phyloP scores from a whole-genome alignment of 441 rosid genomes.

The Erodium chrysanthum region DNA sequence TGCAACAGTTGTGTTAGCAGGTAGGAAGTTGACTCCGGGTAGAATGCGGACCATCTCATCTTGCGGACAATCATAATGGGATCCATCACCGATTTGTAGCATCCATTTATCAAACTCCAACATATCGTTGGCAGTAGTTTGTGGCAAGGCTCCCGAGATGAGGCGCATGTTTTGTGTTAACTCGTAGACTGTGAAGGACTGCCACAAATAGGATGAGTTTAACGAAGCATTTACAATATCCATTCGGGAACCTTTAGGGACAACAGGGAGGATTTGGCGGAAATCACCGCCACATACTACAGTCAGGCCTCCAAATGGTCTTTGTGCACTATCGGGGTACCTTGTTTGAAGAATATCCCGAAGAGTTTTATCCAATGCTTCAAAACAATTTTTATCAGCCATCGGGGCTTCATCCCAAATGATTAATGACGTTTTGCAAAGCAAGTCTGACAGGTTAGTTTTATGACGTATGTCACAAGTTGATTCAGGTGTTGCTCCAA shows the following conservation, averaged over 20 bases:
- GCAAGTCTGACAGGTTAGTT: too few relatives aligned
- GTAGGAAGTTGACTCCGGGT: too few relatives aligned
- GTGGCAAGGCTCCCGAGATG: not conserved
- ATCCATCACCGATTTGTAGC: not conserved
- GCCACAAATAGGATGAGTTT: constrained; percentile 2
- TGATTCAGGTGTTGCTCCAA: too few relatives aligned
- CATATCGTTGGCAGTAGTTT: too few relatives aligned
- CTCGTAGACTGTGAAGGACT: not conserved
- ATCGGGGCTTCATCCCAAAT: too few relatives aligned
- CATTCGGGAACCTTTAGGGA: not conserved
- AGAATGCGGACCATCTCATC: not conserved
- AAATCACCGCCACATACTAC: constrained; percentile 1
- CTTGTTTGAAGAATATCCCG: too few relatives aligned
- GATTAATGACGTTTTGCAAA: too few relatives aligned
- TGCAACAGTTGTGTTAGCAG: not conserved
- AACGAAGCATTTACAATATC: constrained; percentile 5
- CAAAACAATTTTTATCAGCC: too few relatives aligned
- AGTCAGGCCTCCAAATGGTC: too few relatives aligned
- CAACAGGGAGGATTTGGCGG: constrained; percentile 7
- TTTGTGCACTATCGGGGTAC: too few relatives aligned
- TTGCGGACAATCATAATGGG: not conserved
- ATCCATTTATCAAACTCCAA: not conserved
- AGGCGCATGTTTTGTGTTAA: not conserved
- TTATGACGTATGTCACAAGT: too few relatives aligned
- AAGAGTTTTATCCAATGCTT: too few relatives aligned